Evolutionary conservation across 352 stramenopile genomes (phyloP), one percentile per base, ranked within the genome.

Genomic region (Phytophthora ohioensis): DNA sequence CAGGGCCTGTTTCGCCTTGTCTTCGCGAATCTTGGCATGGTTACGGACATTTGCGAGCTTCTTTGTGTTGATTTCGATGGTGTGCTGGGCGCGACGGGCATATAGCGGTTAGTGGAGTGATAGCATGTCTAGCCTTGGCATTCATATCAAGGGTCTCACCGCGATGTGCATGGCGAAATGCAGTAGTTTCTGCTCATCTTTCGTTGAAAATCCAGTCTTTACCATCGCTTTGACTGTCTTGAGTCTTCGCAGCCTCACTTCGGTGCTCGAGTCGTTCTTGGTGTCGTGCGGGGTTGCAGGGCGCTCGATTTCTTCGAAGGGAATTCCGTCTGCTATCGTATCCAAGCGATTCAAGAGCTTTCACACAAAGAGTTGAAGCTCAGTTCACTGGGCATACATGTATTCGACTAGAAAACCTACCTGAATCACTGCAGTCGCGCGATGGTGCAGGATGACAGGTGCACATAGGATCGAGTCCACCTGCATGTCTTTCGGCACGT

Each of bases 151-250:
- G 10, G 13, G 11, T 45, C 60, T 54, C 51, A 88, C 83, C 41
- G 78, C 76, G 31, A 86, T 68, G 57, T 90, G 80, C 45, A 70
- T 88, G n/a, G 76, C 76, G 30, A 91, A 87, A 57, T 87, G 78
- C 56, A 91, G 78, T 39, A 91, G 71, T 27, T 85, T 86, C 60
- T 91, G 78, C 36, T 91, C 84, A 59, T 91, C 84, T 51, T 90
- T 90, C 27, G 67, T 41, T 6, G 78, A 85, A 68, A 90, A 91
- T 0, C 80, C 84, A 17, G 68, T 68, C 27, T 63, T 67, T 10
- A 63, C 54, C 0, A 69, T 63, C n/a, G 66, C 45, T 46, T 76
- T 78, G 8, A 76, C 27, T 0, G 71, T 75, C 5, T 77, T 76
- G 7, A 67, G 71, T 6, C 78, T 76, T n/a, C 54, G 71, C 3